These are phyloP conservation scores for Aspergillus brasiliensis DNA, from an alignment of 2,329 filamentous ascomycete species.

Conservation along the genomic window DNA sequence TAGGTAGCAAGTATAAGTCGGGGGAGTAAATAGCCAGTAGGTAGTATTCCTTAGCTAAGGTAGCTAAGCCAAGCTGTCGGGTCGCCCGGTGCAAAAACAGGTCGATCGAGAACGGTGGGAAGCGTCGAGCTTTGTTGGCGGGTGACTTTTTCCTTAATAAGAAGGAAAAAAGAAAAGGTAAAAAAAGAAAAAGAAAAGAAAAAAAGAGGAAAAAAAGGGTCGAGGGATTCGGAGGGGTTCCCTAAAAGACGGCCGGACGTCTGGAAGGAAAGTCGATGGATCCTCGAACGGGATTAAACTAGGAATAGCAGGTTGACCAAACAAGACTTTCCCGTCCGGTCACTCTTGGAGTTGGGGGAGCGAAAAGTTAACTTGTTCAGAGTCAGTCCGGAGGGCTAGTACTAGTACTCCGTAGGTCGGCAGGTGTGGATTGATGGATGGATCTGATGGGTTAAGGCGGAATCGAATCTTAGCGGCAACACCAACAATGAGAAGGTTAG, in stretches of 20 bases:
- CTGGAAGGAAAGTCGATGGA: neutral
- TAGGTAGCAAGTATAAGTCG: neutral
- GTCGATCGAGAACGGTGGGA: conserved; percentile 17
- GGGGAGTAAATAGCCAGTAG: too few relatives aligned
- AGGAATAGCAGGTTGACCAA: conserved; percentile 1
- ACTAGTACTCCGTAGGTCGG: neutral
- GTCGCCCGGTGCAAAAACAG: conserved; percentile 17
- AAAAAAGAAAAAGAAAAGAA: neutral
- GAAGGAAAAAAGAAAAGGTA: neutral
- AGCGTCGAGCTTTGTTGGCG: neutral
- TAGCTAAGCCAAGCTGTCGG: conserved; percentile 27
- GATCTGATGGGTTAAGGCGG: conserved; percentile 1
- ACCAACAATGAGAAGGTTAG: neutral
- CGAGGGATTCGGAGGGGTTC: conserved; percentile 1
- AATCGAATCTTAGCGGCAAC: neutral
- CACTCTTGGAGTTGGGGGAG: neutral
- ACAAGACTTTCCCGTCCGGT: neutral
- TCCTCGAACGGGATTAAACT: neutral
- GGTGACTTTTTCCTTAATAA: conserved; percentile 6
- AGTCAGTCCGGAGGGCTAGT: neutral
- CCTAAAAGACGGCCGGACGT: neutral
- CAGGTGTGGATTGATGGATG: neutral
- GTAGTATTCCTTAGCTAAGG: conserved; percentile 2
- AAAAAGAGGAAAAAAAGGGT: neutral
- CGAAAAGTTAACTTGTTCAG: neutral